These are phyloP conservation scores for Candida sanyaensis DNA, from an alignment of 1,139 yeast genomes.

Conservation along the genomic window DNA sequence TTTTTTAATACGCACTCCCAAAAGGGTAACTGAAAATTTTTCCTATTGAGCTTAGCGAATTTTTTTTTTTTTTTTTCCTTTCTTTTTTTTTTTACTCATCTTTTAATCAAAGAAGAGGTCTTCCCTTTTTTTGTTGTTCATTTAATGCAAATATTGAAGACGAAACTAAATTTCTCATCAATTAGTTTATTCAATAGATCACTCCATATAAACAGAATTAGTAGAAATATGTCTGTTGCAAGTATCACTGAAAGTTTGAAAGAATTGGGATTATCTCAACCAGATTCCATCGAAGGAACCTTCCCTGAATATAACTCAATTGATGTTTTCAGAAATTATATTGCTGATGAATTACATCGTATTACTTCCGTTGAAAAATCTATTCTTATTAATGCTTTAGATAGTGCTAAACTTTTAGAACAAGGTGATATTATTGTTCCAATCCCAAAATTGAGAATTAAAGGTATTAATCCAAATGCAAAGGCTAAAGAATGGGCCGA, in stretches of 20 bases:
- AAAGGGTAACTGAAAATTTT: neutral
- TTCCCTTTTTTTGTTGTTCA: neutral
- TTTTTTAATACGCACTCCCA: neutral
- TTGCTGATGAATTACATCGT: constrained; percentile 72
- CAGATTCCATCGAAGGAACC: constrained; percentile 38
- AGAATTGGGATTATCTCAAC: constrained; percentile 38
- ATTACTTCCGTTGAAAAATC: constrained; percentile 71
- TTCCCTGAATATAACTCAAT: constrained; percentile 73
- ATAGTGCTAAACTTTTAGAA: constrained; percentile 81
- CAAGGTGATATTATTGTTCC: constrained; percentile 95
- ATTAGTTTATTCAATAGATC: constrained; percentile 1
- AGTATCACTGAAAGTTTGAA: constrained; percentile 38
- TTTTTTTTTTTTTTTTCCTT: constrained; percentile 2
- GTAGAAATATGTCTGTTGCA: constrained; percentile 12
- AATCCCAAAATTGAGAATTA: constrained; percentile 87
- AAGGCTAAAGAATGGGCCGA: constrained; percentile 84
- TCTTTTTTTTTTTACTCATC: constrained; percentile 1
- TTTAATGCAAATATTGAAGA: constrained; percentile 13
- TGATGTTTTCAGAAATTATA: constrained; percentile 86
- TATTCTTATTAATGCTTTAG: constrained; percentile 81
- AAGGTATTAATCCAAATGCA: constrained; percentile 82
- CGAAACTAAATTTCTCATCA: constrained; percentile 1
- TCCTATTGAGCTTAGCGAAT: neutral
- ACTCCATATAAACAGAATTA: neutral
- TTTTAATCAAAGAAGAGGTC: neutral